A percentile compares a stretch with the other conserved stretches of the same genome.
These are phyloP conservation scores for Poronia punctata DNA, from an alignment of 495 filamentous ascomycete species.

Conservation along the genomic window DNA sequence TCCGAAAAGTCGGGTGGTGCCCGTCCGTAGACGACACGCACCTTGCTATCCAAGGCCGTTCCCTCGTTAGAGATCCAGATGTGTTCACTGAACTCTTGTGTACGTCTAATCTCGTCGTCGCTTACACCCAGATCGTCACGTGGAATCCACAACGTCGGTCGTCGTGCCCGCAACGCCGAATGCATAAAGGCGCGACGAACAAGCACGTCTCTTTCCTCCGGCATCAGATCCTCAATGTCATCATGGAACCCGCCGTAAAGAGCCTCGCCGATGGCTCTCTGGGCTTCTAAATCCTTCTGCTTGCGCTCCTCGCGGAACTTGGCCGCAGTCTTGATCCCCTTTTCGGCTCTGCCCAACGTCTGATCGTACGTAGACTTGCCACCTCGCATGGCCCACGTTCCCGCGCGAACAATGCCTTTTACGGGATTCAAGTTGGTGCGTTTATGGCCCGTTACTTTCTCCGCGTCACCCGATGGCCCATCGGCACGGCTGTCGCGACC, in stretches of 20 bases:
- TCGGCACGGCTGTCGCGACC: conserved; percentile 4
- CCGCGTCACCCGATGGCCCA: conserved; percentile 5
- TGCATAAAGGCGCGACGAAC: conserved; percentile 89
- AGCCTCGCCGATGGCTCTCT: conserved; percentile 64
- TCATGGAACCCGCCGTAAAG: conserved; percentile 83
- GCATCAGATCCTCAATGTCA: conserved; percentile 89
- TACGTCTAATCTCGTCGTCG: conserved; percentile 82
- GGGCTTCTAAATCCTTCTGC: conserved; percentile 55
- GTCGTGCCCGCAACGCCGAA: conserved; percentile 72
- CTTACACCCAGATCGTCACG: conserved; percentile 84
- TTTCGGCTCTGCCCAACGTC: conserved; percentile 36
- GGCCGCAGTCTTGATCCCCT: conserved; percentile 27
- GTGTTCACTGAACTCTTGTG: conserved; percentile 65
- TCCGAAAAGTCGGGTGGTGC: conserved; percentile 91
- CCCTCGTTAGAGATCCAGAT: conserved; percentile 95
- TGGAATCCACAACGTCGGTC: conserved; percentile 91
- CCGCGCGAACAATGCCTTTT: conserved; percentile 38
- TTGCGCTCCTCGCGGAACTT: conserved; percentile 35
- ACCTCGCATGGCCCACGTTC: conserved; percentile 40
- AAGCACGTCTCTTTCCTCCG: conserved; percentile 80
- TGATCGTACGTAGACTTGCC: conserved; percentile 33
- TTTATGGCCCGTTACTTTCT: conserved; percentile 16
- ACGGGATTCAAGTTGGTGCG: conserved; percentile 33
- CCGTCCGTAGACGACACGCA: conserved; percentile 76
- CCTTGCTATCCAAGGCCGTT: conserved; percentile 76